Percentiles rank a stretch among this genome's conserved stretches.
Conservation (phyloP, 257 asterid genomes). For the Solanum chmielewskii region DNA sequence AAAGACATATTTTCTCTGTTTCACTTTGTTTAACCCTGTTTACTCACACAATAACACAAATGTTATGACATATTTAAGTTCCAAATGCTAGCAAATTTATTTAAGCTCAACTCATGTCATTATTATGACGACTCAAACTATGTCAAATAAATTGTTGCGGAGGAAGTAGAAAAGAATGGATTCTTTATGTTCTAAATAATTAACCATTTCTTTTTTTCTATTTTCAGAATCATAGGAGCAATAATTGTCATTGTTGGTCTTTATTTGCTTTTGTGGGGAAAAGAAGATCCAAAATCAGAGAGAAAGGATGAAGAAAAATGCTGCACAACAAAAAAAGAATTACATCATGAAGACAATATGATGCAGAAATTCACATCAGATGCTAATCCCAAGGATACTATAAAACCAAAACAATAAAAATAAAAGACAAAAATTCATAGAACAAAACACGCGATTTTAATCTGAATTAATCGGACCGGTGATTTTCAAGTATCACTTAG, state of each 20-base stretch:
- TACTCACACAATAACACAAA: not conserved
- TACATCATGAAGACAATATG: constrained; percentile 15
- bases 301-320: constrained; percentile 16
- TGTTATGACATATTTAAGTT: not conserved
- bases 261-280: constrained; percentile 75
- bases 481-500: not conserved
- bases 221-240: constrained; percentile 59
- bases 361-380: constrained; percentile 2
- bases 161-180: not conserved
- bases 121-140: not conserved
- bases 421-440: not conserved
- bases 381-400: not conserved
- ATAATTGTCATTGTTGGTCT: constrained; percentile 43
- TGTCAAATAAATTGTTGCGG: not conserved
- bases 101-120: not conserved
- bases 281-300: constrained; percentile 35
- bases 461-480: not conserved
- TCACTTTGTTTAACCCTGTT: not conserved
- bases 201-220: not conserved
- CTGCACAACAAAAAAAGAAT: not conserved
- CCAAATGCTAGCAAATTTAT: not conserved
- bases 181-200: not conserved
- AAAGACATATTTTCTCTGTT: not conserved
- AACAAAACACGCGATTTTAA: not conserved
- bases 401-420: not conserved